Base-by-base conservation (phyloP, 192 early-diverging fungal species). In the Jimgerdemannia flammicorona region DNA sequence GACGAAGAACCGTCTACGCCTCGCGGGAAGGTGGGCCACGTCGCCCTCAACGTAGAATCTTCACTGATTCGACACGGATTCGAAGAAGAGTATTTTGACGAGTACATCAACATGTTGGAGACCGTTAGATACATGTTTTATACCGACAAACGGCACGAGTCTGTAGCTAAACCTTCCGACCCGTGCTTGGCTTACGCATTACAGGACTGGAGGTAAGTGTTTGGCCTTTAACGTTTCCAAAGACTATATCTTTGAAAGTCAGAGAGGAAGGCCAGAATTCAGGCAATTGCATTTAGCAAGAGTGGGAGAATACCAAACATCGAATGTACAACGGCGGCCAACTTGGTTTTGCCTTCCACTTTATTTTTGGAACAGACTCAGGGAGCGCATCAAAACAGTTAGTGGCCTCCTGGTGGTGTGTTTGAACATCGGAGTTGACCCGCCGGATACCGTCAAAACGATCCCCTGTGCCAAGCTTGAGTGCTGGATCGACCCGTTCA, bases 401-500 rank as follows among this genome's bases (percentile, higher is more conserved):
- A 93, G 91, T 4, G 95, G 95, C 3, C 85, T 95, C 4, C 83
- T 99, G 10, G 93, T 95, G 2, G 86, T 97, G 70, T 99, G 98
- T 78, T 85, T 99, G 64, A 97, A 97, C 80, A 93, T 99, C 72
- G 97, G 96, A n/a, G 93, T 93, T 10, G 92, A 95, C 69, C 98
- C 98, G 43, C 98, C 98, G 39, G 98, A 98, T 81, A 77, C 96
- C 40, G 91, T 95, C 69, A 94, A 93, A 70, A 95, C 98, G 8
- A 87, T 86, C 17, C 92, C 94, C 3, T 93, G 94, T 54, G 95
- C 98, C 0, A 95, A 94, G 76, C 78, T 97, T 63, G 95, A 98
- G 81, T 95, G 94, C 44, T 99, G 98, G 98, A 89, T 97, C 4
- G 97, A 99, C 77, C 98, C 98, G 0, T 91, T 89, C 54, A 89